Evolutionary conservation across 202 grass and related monocot genomes (phyloP), one percentile per base, ranked within the genome.

Genomic region (Eragrostis tef): DNA sequence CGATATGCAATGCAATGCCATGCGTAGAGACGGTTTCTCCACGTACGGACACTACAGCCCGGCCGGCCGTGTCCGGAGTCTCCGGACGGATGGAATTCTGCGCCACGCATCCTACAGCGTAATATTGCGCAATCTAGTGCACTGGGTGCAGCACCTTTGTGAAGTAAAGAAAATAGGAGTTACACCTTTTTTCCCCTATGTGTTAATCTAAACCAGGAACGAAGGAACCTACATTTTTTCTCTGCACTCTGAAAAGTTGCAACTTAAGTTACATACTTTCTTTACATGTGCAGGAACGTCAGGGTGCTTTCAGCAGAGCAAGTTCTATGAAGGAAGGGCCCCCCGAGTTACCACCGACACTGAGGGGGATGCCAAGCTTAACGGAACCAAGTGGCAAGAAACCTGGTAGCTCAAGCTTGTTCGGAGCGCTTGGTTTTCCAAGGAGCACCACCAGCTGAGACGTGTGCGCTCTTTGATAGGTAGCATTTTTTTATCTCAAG

Each of bases 241-340:
- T 12, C 1, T 31, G 22, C 70, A 13, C 53, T 53, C 13, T 4
- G 39, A 72, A 61, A 27, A n/a, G 24, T 24, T 25, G 53, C 34
- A 63, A 27, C 56, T 42, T 70, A 78, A 50, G 2, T 45, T 60
- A 34, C n/a, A n/a, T 68, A 36, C 34, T 45, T 54, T 6, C 76
- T 73, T 44, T 64, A 74, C 42, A 6, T 15, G 17, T 74, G 54
- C 49, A 42, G 87, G 86, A 86, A 62, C 41, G 70, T 12, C 75
- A 79, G 69, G 82, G 71, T 71, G 44, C 50, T 74, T 49, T 85
- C 2, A 75, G 59, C 39, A 85, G 78, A 75, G 58, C 73, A 71
- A 82, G 70, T 75, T 91, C 78, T 57, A 71, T 83, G 62, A 88
- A 86, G 79, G 68, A 73, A 75, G 86, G 77, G 50, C 21, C 64